Base-by-base conservation (phyloP, 139 green algal species). In the Chlamydomonas sp. region DNA sequence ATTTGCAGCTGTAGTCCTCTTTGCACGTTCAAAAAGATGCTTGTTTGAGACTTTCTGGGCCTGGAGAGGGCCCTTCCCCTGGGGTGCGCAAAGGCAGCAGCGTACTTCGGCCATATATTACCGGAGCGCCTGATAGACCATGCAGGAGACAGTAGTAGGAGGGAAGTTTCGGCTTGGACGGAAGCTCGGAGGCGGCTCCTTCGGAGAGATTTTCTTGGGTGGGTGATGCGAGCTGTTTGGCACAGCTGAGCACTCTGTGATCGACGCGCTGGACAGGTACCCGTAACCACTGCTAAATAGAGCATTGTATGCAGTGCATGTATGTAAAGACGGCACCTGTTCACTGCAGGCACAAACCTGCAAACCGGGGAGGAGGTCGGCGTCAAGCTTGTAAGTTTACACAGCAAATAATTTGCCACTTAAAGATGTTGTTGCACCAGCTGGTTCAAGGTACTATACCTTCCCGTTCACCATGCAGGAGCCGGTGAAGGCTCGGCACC, bases 331-430 rank as follows among this genome's bases (percentile, higher is more conserved):
- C 31, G 31, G 31, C 31, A 49, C 20, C 76, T 80, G 31, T 17
- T 63, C 69, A 8, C 63, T 83, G 78, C 94, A 98, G 97, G 98
- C 72, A 98, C 95, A 15, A 97, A 99, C 88, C 91, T 99, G 17
- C 94, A 99, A 74, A 99, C 97, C 3, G 95, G 96, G 15, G 98
- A 99, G 88, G 98, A 99, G 85, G 98, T 99, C 16, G 98, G 96
- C 77, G 99, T 99, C 61, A 99, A 99, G 93, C 90, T 99, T 91
- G 97, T 99, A 69, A 80, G 92, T 85, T 31, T 6, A 71, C 10
- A 0, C 63, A 63, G 63, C 63, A 14, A 76, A 31, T 49, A 49
- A 49, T 49, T 49, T 49, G 31, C 31, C 31, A 49, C 49, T 79
- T n/a, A 0, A 64, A 5, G 64, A 12, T 10, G 49, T 18, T 20